Evolutionary conservation across 1,284 basidiomycete genomes (phyloP).

Genomic region (Malassezia obtusa): DNA sequence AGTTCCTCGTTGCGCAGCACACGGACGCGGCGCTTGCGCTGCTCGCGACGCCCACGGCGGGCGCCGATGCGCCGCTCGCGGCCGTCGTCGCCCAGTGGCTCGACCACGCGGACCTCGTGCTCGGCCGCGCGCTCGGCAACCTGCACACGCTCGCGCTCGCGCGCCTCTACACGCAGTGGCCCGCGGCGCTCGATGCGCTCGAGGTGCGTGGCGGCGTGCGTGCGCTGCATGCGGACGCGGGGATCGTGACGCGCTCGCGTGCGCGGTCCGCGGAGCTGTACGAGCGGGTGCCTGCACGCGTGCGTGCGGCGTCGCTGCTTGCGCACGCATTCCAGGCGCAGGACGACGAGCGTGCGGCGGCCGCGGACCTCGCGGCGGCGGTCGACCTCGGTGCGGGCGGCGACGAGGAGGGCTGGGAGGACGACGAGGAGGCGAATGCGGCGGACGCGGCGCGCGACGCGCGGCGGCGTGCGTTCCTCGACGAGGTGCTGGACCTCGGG

Average conservation of each 20-base stretch:
- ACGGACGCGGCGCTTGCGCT: slow-evolving; percentile 27
- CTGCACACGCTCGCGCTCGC: slow-evolving; percentile 64
- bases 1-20: slow-evolving; percentile 66
- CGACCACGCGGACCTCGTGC: slow-evolving; percentile 84
- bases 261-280: slow-evolving; percentile 67
- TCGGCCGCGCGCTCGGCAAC: slow-evolving; percentile 66
- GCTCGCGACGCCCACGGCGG: slow-evolving; percentile 28
- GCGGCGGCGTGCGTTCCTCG: background rate
- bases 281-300: slow-evolving; percentile 71
- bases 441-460: slow-evolving; percentile 1
- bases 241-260: slow-evolving; percentile 88
- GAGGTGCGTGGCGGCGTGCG: slow-evolving; percentile 87
- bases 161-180: slow-evolving; percentile 62
- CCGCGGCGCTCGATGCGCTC: slow-evolving; percentile 59
- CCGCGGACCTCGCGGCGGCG: background rate
- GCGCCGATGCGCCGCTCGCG: slow-evolving; percentile 60
- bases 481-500: background rate
- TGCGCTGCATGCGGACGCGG: slow-evolving; percentile 3
- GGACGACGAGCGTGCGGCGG: background rate
- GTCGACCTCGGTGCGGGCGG: background rate
- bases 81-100: slow-evolving; percentile 82
- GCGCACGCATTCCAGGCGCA: slow-evolving; percentile 63
- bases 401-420: slow-evolving; percentile 9
- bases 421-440: slow-evolving; percentile 8
- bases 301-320: slow-evolving; percentile 81